phyloP scores from a whole-genome alignment of 31 red algal species.

The Asparagopsis taxiformis region DNA sequence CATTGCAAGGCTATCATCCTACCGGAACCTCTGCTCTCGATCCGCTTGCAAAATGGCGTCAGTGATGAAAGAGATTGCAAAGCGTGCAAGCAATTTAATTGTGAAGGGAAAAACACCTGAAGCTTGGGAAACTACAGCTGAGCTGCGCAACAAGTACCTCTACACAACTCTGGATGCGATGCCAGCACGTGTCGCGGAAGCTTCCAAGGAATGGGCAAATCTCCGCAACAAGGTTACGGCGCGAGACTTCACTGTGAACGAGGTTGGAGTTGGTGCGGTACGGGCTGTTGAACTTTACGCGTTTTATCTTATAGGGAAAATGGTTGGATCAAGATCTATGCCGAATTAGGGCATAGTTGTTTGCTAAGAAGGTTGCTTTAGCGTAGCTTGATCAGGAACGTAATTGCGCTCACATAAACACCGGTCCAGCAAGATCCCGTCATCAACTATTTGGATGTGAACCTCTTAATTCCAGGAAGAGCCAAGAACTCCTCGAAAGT shows the following conservation, averaged over 20 bases:
- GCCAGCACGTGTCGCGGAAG: slow-evolving; percentile 55
- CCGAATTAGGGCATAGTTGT: too few species aligned
- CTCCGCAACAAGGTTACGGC: slow-evolving; percentile 25
- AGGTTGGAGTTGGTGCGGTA: slow-evolving; percentile 25
- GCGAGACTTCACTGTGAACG: slow-evolving; percentile 45
- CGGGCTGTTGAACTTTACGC: slow-evolving; percentile 51
- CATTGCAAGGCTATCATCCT: too few species aligned
- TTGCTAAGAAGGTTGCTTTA: too few species aligned
- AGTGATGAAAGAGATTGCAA: slow-evolving; percentile 23
- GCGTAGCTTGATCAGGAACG: too few species aligned
- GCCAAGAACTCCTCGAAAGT: slow-evolving; percentile 26
- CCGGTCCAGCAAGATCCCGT: not conserved
- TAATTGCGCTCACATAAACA: too few species aligned
- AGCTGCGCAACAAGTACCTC: slow-evolving; percentile 42
- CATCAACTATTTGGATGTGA: slow-evolving; percentile 1
- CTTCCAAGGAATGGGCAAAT: slow-evolving; percentile 34
- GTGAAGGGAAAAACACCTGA: slow-evolving; percentile 21
- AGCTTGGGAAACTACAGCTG: slow-evolving; percentile 43
- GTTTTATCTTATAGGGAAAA: slow-evolving; percentile 43
- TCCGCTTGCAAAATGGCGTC: too few species aligned
- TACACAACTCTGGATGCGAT: slow-evolving; percentile 52
- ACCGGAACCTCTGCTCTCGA: too few species aligned
- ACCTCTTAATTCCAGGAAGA: slow-evolving; percentile 16
- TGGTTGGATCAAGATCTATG: too few species aligned
- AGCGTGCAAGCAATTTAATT: slow-evolving; percentile 20